A percentile compares a stretch with the other conserved stretches of the same genome.
These are phyloP conservation scores for Malassezia dermatis DNA, from an alignment of 1,284 basidiomycete genomes.

Conservation along the genomic window DNA sequence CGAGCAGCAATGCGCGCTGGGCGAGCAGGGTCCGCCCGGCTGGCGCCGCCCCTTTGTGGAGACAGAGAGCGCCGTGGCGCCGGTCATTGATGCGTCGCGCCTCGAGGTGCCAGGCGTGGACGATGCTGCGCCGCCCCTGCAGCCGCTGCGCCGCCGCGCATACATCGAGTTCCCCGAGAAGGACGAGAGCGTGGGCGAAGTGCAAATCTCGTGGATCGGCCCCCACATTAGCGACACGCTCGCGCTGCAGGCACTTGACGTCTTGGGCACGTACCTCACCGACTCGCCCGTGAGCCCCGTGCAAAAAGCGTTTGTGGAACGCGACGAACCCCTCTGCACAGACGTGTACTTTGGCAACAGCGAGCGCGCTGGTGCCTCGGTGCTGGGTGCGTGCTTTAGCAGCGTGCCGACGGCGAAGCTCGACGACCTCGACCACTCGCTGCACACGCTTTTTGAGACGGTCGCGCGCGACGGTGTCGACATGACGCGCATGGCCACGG, in stretches of 20 bases:
- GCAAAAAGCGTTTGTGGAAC: conserved; percentile 86
- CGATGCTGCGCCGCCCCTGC: conserved; percentile 27
- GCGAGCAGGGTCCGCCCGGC: conserved; percentile 61
- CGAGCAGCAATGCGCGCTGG: conserved; percentile 50
- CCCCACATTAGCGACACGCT: conserved; percentile 65
- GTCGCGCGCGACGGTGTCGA: conserved; percentile 72
- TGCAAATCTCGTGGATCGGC: conserved; percentile 70
- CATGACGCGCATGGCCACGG: conserved; percentile 79
- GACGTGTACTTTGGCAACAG: conserved; percentile 76
- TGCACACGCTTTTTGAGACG: conserved; percentile 62
- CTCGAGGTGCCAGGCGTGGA: conserved; percentile 28
- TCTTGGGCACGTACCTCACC: conserved; percentile 72
- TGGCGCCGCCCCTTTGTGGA: conserved; percentile 95
- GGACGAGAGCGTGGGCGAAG: conserved; percentile 85
- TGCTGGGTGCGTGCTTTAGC: conserved; percentile 67
- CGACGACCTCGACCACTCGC: conserved; percentile 60
- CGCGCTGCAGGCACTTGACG: conserved; percentile 70
- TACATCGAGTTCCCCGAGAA: conserved; percentile 91
- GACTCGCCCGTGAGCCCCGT: conserved; percentile 72
- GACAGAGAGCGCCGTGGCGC: conserved; percentile 62
- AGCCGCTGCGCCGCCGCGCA: conserved; percentile 50
- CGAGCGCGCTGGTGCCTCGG: conserved; percentile 57
- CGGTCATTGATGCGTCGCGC: conserved; percentile 48
- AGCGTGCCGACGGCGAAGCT: conserved; percentile 75
- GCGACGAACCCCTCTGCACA: conserved; percentile 70